Conservation (phyloP, 345 rosid species). For the Crucihimalaya himalaica region DNA sequence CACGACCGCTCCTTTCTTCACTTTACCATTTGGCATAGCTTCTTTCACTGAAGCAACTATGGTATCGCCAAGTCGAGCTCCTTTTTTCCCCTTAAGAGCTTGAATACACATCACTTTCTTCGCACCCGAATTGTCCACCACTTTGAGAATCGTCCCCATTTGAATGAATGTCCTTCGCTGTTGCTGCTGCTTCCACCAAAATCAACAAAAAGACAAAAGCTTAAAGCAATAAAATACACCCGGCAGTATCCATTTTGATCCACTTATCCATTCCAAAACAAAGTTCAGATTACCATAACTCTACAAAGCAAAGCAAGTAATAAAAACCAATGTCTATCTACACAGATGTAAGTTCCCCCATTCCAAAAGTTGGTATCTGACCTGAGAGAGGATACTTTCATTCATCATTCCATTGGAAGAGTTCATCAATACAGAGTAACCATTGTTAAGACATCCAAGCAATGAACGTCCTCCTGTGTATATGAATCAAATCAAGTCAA, state of each 20-base stretch:
- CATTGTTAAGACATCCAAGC: slow-evolving; percentile 51
- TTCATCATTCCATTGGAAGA: slow-evolving; percentile 40
- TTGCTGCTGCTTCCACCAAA: slow-evolving; percentile 41
- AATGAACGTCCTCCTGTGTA: slow-evolving; percentile 47
- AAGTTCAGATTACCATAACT: background rate
- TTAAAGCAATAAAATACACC: background rate
- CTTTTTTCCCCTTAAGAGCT: slow-evolving; percentile 72
- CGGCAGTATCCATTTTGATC: background rate
- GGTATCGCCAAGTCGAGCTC: slow-evolving; percentile 81
- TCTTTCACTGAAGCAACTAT: slow-evolving; percentile 88
- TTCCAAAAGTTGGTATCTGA: slow-evolving; percentile 13
- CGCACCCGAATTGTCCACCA: slow-evolving; percentile 87
- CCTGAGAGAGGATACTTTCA: slow-evolving; percentile 50
- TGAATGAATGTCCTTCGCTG: slow-evolving; percentile 82
- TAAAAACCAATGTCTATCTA: background rate
- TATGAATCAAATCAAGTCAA: background rate
- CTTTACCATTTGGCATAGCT: slow-evolving; percentile 90
- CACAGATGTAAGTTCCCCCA: background rate
- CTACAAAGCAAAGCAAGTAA: background rate
- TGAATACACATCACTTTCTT: slow-evolving; percentile 92
- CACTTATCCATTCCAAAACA: background rate
- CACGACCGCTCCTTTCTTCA: slow-evolving; percentile 87
- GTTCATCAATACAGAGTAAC: slow-evolving; percentile 30
- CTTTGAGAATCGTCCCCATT: slow-evolving; percentile 88
- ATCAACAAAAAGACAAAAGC: background rate